A percentile compares a stretch with the other conserved stretches of the same genome.
Conservation (phyloP, 164 flowering plant species). For the Berberis thunbergii region DNA sequence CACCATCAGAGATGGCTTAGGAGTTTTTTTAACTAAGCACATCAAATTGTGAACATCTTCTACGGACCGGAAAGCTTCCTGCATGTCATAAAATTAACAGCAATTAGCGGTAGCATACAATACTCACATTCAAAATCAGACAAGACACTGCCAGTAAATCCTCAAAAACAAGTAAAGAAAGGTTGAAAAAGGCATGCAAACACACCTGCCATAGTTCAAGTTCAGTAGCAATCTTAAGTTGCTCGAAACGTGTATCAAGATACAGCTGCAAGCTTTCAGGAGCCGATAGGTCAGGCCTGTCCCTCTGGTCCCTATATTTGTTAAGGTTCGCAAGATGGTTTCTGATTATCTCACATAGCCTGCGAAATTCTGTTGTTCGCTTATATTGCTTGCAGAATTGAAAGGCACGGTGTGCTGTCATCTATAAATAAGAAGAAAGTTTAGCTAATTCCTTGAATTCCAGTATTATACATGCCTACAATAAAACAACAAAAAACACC, state of each 20-base stretch:
- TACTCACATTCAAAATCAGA: not conserved
- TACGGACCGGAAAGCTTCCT: slow-evolving; percentile 95
- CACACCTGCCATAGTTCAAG: slow-evolving; percentile 94
- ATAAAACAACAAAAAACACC: not conserved
- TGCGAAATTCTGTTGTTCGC: slow-evolving; percentile 82
- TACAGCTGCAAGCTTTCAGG: slow-evolving; percentile 92
- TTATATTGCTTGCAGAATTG: slow-evolving; percentile 96
- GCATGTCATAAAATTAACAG: slow-evolving; percentile 14
- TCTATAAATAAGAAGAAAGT: slow-evolving; percentile 30
- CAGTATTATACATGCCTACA: not conserved
- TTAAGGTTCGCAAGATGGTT: slow-evolving; percentile 86
- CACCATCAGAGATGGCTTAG: slow-evolving; percentile 82
- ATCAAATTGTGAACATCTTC: slow-evolving; percentile 92
- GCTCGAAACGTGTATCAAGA: slow-evolving; percentile 93
- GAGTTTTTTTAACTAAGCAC: slow-evolving; percentile 94
- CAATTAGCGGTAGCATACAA: not conserved
- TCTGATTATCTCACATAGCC: slow-evolving; percentile 90
- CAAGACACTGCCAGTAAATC: not conserved
- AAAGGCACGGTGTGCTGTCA: slow-evolving; percentile 95
- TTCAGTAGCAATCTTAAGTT: slow-evolving; percentile 89
- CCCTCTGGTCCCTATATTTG: slow-evolving; percentile 90
- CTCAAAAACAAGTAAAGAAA: not conserved
- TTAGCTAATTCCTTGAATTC: not conserved
- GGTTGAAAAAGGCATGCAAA: not conserved
- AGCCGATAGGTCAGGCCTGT: slow-evolving; percentile 73